Conservation (phyloP, 2,329 filamentous ascomycete species). For the Aspergillus vadensis region DNA sequence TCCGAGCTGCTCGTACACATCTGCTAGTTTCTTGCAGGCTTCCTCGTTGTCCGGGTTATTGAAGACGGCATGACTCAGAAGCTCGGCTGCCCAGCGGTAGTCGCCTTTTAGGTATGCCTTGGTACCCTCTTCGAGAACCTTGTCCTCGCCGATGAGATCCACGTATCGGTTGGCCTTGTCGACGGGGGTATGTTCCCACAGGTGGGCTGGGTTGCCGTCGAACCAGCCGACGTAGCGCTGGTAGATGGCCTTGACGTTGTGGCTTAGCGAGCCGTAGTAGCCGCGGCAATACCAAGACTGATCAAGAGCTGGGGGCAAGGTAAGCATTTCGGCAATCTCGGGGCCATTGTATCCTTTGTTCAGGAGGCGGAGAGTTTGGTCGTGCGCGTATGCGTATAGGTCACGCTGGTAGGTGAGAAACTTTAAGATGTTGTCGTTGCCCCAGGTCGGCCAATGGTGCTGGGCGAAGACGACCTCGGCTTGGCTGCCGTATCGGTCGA, state of each 20-base stretch:
- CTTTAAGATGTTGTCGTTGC: slow-evolving; percentile 24
- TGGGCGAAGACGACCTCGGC: slow-evolving; percentile 39
- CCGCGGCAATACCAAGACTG: slow-evolving; percentile 34
- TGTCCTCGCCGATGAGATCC: slow-evolving; percentile 26
- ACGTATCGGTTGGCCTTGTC: slow-evolving; percentile 33
- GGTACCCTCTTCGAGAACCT: slow-evolving; percentile 14
- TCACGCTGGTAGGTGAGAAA: slow-evolving; percentile 42
- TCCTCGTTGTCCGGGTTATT: slow-evolving; percentile 24
- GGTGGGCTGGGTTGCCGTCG: slow-evolving; percentile 35
- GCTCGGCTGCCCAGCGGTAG: slow-evolving; percentile 42
- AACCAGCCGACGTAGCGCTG: slow-evolving; percentile 38
- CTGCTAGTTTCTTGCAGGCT: slow-evolving; percentile 30
- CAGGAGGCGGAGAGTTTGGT: slow-evolving; percentile 44
- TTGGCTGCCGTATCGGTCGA: slow-evolving; percentile 34
- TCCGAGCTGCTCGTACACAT: slow-evolving; percentile 38
- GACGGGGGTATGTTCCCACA: slow-evolving; percentile 40
- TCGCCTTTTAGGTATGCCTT: slow-evolving; percentile 26
- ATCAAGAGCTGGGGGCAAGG: slow-evolving; percentile 34
- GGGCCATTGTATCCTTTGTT: slow-evolving; percentile 39
- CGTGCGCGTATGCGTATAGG: slow-evolving; percentile 44
- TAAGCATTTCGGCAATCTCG: slow-evolving; percentile 43
- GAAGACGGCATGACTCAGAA: slow-evolving; percentile 41
- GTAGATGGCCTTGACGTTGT: slow-evolving; percentile 46
- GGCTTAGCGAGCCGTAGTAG: slow-evolving; percentile 42
- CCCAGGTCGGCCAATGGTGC: slow-evolving; percentile 48